A percentile compares a stretch with the other conserved stretches of the same genome.
These are phyloP conservation scores for Umbellularia californica DNA, from an alignment of 164 flowering plant species.

Conservation along the genomic window DNA sequence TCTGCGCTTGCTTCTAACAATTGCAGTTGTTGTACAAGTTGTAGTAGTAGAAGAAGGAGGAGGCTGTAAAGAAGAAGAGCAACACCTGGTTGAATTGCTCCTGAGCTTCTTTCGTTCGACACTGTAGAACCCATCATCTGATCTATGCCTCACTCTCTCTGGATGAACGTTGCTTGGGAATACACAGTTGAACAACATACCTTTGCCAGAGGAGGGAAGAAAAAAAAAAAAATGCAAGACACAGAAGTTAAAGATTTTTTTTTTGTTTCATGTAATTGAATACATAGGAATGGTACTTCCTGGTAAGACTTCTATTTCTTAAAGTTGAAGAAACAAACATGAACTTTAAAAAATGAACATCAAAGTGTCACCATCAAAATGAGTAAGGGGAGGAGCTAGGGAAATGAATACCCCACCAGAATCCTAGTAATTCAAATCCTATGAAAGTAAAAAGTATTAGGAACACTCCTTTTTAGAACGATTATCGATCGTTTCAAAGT, in stretches of 20 bases:
- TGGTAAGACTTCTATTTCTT: background rate
- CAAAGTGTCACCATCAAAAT: background rate
- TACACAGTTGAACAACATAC: slow-evolving; percentile 67
- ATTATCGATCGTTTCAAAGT: too few relatives aligned
- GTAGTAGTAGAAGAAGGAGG: background rate
- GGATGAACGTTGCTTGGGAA: slow-evolving; percentile 60
- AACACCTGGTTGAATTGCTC: slow-evolving; percentile 14
- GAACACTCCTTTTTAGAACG: too few relatives aligned
- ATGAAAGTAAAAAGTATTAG: too few relatives aligned
- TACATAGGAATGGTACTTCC: background rate
- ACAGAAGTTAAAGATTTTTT: background rate
- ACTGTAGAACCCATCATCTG: slow-evolving; percentile 23
- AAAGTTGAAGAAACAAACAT: background rate
- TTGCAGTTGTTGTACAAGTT: slow-evolving; percentile 4
- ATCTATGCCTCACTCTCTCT: slow-evolving; percentile 41
- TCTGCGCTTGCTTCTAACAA: background rate
- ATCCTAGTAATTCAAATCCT: too few relatives aligned
- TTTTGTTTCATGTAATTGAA: background rate
- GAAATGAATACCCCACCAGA: background rate
- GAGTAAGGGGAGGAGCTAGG: background rate
- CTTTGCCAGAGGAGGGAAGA: slow-evolving; percentile 29
- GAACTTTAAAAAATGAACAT: background rate
- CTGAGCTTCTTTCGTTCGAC: slow-evolving; percentile 43
- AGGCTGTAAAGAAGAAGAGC: slow-evolving; percentile 3
- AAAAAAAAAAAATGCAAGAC: background rate